These are phyloP conservation scores for Penicillium frequentans DNA, from an alignment of 2,329 filamentous ascomycete genomes.

Conservation along the genomic window DNA sequence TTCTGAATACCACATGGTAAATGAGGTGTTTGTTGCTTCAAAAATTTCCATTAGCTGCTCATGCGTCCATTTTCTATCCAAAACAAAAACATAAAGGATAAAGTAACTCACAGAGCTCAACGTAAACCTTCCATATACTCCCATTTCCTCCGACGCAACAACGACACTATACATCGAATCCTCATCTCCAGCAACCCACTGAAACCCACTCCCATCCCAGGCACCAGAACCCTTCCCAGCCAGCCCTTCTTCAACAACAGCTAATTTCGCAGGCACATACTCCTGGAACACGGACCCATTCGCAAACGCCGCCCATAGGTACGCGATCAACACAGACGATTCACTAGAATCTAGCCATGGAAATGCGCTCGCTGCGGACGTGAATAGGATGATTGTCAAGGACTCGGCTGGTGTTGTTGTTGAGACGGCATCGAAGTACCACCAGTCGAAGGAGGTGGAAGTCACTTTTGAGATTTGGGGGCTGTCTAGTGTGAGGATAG, in stretches of 20 bases:
- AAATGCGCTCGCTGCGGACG: constrained; percentile 33
- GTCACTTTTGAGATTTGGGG: constrained; percentile 30
- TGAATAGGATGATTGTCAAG: constrained; percentile 36
- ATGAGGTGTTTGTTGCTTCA: constrained; percentile 8
- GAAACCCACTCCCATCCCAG: constrained; percentile 13
- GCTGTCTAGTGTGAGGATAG: constrained; percentile 21
- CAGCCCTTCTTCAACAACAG: constrained; percentile 6
- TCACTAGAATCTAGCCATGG: constrained; percentile 29
- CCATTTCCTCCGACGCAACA: constrained; percentile 11
- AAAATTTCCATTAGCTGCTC: not conserved
- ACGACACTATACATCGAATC: constrained; percentile 13
- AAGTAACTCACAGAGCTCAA: constrained; percentile 12
- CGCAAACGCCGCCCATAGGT: constrained; percentile 28
- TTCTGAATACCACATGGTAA: constrained; percentile 16
- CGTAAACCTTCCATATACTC: constrained; percentile 11
- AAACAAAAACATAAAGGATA: not conserved
- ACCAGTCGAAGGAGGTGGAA: constrained; percentile 38
- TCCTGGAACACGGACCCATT: constrained; percentile 22
- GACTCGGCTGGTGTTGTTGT: constrained; percentile 23
- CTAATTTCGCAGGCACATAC: constrained; percentile 16
- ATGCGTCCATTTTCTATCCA: not conserved
- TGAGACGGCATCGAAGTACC: constrained; percentile 44
- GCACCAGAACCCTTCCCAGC: not conserved
- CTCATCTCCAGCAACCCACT: constrained; percentile 9
- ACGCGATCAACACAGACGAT: constrained; percentile 22